Evolutionary conservation across 192 early-diverging fungal species (phyloP).

Genomic region (Podila minutissima): DNA sequence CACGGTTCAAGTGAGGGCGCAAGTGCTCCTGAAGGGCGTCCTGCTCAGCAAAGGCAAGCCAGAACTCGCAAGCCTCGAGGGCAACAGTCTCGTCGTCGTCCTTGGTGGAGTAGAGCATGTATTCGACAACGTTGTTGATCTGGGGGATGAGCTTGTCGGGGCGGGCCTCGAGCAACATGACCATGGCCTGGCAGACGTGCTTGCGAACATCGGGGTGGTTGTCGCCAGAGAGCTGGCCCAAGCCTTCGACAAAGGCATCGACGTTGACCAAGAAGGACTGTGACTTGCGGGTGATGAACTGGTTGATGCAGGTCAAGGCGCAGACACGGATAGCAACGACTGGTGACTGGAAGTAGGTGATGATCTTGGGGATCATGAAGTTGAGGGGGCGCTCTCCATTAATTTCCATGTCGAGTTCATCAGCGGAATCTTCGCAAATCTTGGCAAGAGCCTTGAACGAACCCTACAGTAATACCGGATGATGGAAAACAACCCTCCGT

Average conservation of each 20-base stretch:
- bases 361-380: constrained; percentile 91
- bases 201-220: constrained; percentile 84
- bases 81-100: constrained; percentile 87
- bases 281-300: constrained; percentile 85
- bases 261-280: constrained; percentile 76
- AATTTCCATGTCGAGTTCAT: constrained; percentile 79
- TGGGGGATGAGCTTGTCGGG: constrained; percentile 90
- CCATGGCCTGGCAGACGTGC: constrained; percentile 94
- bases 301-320: constrained; percentile 86
- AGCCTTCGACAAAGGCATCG: constrained; percentile 75
- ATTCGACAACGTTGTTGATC: constrained; percentile 89
- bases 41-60: constrained; percentile 97
- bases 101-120: constrained; percentile 96
- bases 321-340: constrained; percentile 78
- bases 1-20: constrained; percentile 72
- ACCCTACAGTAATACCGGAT: constrained; percentile 58
- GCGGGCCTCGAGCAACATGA: constrained; percentile 86
- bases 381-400: constrained; percentile 80
- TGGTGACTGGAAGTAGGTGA: constrained; percentile 84
- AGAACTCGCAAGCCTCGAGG: constrained; percentile 99
- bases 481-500: constrained; percentile 3
- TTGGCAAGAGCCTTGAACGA: constrained; percentile 89
- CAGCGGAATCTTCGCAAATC: constrained; percentile 95
- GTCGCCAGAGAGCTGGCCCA: constrained; percentile 91
- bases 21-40: constrained; percentile 79